Conservation (phyloP, 805 yeast species). For the Candida anglica region DNA sequence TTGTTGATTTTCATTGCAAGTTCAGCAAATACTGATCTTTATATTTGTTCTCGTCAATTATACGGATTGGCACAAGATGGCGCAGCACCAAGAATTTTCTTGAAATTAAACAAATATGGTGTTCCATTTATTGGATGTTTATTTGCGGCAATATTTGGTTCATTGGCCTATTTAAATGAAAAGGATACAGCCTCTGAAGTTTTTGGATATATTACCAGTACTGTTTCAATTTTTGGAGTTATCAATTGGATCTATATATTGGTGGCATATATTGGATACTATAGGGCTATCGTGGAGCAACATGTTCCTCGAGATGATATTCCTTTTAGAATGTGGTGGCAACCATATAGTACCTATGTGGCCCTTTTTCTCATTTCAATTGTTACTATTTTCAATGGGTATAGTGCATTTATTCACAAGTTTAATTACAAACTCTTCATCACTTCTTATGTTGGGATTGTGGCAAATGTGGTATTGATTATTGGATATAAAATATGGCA, state of each 20-base stretch:
- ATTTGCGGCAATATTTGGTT: conserved; percentile 10
- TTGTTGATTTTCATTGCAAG: conserved; percentile 7
- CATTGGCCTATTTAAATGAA: conserved; percentile 9
- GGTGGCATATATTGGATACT: conserved; percentile 9
- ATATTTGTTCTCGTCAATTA: conserved; percentile 15
- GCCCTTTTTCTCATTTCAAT: conserved; percentile 7
- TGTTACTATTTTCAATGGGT: conserved; percentile 13
- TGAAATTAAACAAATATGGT: conserved; percentile 12
- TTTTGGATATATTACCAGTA: conserved; percentile 9
- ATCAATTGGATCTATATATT: conserved; percentile 13
- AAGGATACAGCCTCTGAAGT: conserved; percentile 6
- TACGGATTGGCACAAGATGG: conserved; percentile 17
- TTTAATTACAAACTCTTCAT: conserved; percentile 11
- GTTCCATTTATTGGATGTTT: conserved; percentile 8
- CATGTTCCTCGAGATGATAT: conserved; percentile 11
- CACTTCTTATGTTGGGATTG: conserved; percentile 11
- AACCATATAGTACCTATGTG: conserved; percentile 11
- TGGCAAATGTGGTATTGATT: conserved; percentile 5
- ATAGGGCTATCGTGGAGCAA: conserved; percentile 9
- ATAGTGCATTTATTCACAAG: conserved; percentile 9
- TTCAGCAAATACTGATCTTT: conserved; percentile 17
- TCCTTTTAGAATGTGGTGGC: conserved; percentile 13
- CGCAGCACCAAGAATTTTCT: conserved; percentile 14
- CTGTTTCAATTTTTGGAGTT: conserved; percentile 15
- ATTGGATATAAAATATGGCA: conserved; percentile 6